Conservation (phyloP, 176 grass and related monocot genomes). For the Zizania latifolia region DNA sequence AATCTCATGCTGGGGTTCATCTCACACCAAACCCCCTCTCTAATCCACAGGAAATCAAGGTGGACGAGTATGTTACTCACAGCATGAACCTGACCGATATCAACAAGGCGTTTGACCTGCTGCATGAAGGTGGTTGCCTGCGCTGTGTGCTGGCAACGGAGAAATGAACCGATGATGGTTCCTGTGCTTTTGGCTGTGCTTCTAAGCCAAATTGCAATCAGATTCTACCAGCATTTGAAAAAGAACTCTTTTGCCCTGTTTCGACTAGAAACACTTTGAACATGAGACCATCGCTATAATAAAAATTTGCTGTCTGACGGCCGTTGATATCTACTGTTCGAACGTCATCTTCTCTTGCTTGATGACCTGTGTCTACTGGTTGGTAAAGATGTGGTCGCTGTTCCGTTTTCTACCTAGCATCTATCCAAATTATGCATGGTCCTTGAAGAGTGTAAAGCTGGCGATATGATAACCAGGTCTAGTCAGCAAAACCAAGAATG, state of each 20-base stretch:
- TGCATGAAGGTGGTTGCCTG: constrained; percentile 83
- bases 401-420: not conserved
- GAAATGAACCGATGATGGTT: constrained; percentile 7
- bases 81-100: constrained; percentile 61
- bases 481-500: not conserved
- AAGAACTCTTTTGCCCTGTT: not conserved
- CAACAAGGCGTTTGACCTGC: constrained; percentile 79
- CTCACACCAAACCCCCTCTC: not conserved
- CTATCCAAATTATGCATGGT: not conserved
- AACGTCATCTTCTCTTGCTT: not conserved
- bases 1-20: not conserved
- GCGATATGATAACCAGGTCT: not conserved
- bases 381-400: not conserved
- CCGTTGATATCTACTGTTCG: not conserved
- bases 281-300: not conserved
- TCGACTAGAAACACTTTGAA: not conserved
- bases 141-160: constrained; percentile 78
- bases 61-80: constrained; percentile 98
- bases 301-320: not conserved
- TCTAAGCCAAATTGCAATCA: not conserved
- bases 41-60: constrained; percentile 79
- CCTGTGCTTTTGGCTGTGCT: not conserved
- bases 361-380: not conserved
- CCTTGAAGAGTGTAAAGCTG: too few species aligned
- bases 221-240: not conserved